Conservation (phyloP, 116 monocot genomes). For the Papilionanthe hybrid region DNA sequence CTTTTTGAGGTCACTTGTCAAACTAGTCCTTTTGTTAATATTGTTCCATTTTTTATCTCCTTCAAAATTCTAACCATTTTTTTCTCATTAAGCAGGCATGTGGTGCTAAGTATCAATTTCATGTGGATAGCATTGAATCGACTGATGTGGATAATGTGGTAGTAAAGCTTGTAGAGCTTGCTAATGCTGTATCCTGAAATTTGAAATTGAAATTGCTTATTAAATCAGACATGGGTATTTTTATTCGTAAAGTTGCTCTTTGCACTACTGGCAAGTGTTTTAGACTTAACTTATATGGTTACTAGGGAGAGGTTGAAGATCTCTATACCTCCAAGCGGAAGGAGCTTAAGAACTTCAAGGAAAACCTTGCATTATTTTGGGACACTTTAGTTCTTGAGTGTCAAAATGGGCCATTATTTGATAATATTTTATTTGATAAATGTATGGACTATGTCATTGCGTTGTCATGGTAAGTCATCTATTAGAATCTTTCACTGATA, state of each 20-base stretch:
- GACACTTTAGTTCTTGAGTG: constrained; percentile 82
- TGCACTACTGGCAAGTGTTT: neutral
- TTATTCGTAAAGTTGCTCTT: neutral
- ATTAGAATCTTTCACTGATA: neutral
- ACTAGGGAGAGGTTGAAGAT: constrained; percentile 77
- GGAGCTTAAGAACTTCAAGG: constrained; percentile 83
- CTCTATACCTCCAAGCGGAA: constrained; percentile 67
- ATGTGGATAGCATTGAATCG: constrained; percentile 60
- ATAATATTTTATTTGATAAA: constrained; percentile 80
- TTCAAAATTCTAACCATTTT: neutral
- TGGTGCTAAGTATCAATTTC: constrained; percentile 81
- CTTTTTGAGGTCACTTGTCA: constrained; percentile 69
- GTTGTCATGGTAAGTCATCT: constrained; percentile 67
- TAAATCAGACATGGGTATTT: neutral
- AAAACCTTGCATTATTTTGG: constrained; percentile 84
- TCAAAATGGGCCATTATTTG: constrained; percentile 92
- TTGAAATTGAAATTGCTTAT: neutral
- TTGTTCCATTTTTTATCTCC: neutral
- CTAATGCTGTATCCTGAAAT: constrained; percentile 63
- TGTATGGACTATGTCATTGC: constrained; percentile 92
- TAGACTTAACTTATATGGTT: constrained; percentile 39
- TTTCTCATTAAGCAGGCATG: constrained; percentile 50
- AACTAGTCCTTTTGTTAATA: constrained; percentile 4
- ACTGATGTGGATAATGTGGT: constrained; percentile 76
- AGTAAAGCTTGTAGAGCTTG: constrained; percentile 65